These are phyloP conservation scores for Cladobotryum mycophilum DNA, from an alignment of 2,329 filamentous ascomycete species.

Conservation along the genomic window DNA sequence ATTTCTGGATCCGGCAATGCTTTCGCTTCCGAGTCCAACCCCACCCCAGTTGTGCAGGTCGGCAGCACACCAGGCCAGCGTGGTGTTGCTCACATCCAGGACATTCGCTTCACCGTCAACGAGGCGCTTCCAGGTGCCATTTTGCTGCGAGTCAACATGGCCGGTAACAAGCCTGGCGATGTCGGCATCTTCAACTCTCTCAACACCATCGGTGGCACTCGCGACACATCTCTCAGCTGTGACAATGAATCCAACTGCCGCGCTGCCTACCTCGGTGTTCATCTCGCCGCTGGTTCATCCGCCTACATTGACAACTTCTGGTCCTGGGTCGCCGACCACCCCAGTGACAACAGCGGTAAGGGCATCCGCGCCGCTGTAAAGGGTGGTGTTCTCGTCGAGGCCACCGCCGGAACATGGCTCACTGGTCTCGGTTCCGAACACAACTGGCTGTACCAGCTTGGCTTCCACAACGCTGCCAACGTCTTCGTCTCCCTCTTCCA, in stretches of 20 bases:
- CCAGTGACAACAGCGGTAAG: neutral
- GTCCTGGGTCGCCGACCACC: slow-evolving; percentile 11
- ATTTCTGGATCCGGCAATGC: slow-evolving; percentile 10
- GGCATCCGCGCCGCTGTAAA: slow-evolving; percentile 6
- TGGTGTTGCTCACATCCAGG: slow-evolving; percentile 7
- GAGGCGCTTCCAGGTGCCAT: slow-evolving; percentile 9
- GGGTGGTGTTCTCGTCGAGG: slow-evolving; percentile 11
- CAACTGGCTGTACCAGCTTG: slow-evolving; percentile 11
- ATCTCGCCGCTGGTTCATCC: slow-evolving; percentile 10
- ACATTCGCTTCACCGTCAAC: slow-evolving; percentile 10
- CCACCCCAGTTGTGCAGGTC: slow-evolving; percentile 9
- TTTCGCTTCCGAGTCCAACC: slow-evolving; percentile 5
- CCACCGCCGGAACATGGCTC: slow-evolving; percentile 10
- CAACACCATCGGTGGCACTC: slow-evolving; percentile 11
- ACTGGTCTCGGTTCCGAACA: slow-evolving; percentile 10
- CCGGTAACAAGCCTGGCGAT: slow-evolving; percentile 9
- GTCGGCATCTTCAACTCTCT: slow-evolving; percentile 11
- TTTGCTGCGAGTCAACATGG: slow-evolving; percentile 10
- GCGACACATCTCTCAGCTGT: slow-evolving; percentile 10
- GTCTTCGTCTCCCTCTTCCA: slow-evolving; percentile 11
- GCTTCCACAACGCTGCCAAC: slow-evolving; percentile 8
- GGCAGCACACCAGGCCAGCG: slow-evolving; percentile 7
- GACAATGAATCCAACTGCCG: slow-evolving; percentile 5
- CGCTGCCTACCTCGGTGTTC: slow-evolving; percentile 8
- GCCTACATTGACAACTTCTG: slow-evolving; percentile 13